Evolutionary conservation across 2,329 filamentous ascomycete genomes (phyloP), one percentile per base, ranked within the genome.

Genomic region (Phialocephala sp.): DNA sequence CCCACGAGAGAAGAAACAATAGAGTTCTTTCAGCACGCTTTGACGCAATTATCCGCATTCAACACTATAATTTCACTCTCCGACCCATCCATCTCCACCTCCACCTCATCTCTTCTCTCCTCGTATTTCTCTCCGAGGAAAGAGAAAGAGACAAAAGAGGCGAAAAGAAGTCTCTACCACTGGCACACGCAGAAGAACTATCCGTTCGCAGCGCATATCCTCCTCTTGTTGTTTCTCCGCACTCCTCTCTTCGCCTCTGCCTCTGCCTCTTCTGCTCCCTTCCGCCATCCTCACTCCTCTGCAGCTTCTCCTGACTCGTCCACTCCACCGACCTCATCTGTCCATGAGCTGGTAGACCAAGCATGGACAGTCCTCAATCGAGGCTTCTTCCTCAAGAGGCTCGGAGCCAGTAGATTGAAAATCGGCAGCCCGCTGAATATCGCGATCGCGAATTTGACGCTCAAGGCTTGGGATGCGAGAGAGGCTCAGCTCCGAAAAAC

Each of bases 101-200:
- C 20, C 14, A 8, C 18, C 36, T 39, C 36, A 39, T 8, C 36
- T 39, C 36, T n/a, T n/a, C n/a, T n/a, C n/a, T n/a, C n/a, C n/a
- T n/a, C n/a, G n/a, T n/a, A n/a, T n/a, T 32, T 32, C 6, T 32
- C 27, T 32, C 27, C 27, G 27, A 32, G 27, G 27, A 32, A 32
- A n/a, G 15, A 18, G 8, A 1, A 18, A n/a, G 11, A n/a, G 15
- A 43, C 6, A 11, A 50, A 20, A 20, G 20, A 54, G 24, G 14
- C 32, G 4, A 35, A 32, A 14, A 4, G 22, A 11, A 15, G 24
- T 35, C 50, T 9, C 1, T 54, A 54, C 15, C 50, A 54, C 12
- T 54, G 50, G 50, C 32, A 54, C 15, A 35, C 50, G 12, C 50
- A 35, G 4, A 54, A 54, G 24, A 35, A 54, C 50, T 54, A 15